Conservation (phyloP, 1,139 yeast species). For the Geotrichum restrictum region DNA sequence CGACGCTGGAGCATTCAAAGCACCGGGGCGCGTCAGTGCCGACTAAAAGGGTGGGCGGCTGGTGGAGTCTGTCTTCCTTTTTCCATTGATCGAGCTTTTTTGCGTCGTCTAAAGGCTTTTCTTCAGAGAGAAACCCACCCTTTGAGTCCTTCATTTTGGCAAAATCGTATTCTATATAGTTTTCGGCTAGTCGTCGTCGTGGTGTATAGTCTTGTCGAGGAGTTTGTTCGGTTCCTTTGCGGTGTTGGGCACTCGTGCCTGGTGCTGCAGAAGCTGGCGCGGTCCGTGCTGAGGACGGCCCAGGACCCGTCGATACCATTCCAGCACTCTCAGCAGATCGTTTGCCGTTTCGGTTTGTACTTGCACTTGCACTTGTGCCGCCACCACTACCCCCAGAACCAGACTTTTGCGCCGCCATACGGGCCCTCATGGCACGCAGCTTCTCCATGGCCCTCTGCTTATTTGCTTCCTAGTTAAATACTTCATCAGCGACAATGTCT, state of each 20-base stretch:
- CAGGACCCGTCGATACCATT: conserved; percentile 2
- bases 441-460: conserved; percentile 57
- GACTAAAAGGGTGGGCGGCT: conserved; percentile 32
- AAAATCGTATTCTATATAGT: conserved; percentile 89
- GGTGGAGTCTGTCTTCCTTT: conserved; percentile 46
- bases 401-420: conserved; percentile 25
- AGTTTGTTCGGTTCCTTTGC: conserved; percentile 14
- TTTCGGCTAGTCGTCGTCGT: conserved; percentile 22
- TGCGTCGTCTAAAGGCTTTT: conserved; percentile 37
- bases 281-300: too few species aligned
- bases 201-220: conserved; percentile 4
- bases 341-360: conserved; percentile 11
- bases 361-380: conserved; percentile 9
- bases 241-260: conserved; percentile 15
- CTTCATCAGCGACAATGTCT: too few species aligned
- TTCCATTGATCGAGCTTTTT: conserved; percentile 75
- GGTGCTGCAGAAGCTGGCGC: too few species aligned
- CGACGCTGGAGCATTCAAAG: conserved; percentile 69
- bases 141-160: conserved; percentile 81
- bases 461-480: conserved; percentile 48
- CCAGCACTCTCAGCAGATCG: conserved; percentile 20
- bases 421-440: conserved; percentile 46
- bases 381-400: conserved; percentile 7
- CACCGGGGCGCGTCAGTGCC: conserved; percentile 76
- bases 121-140: conserved; percentile 74